These are phyloP conservation scores for Batkoa obscura DNA, from an alignment of 371 early-diverging fungal genomes.

Conservation along the genomic window DNA sequence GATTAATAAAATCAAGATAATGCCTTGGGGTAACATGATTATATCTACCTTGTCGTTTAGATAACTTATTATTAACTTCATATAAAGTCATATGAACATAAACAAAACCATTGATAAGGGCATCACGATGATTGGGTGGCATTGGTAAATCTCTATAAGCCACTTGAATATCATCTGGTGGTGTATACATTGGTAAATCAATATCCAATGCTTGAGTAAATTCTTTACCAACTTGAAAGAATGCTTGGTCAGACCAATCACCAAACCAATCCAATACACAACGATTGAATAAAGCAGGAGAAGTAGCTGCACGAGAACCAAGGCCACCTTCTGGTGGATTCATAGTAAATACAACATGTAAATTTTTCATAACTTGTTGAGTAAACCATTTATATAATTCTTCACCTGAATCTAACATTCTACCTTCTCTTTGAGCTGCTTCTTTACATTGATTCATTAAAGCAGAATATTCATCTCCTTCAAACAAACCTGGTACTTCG, in stretches of 20 bases:
- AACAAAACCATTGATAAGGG: slow-evolving; percentile 79
- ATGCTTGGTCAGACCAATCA: slow-evolving; percentile 95
- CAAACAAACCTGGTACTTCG: slow-evolving; percentile 96
- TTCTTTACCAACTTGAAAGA: slow-evolving; percentile 93
- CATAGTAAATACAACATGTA: slow-evolving; percentile 99
- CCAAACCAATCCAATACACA: slow-evolving; percentile 99
- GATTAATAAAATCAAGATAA: slow-evolving; percentile 91
- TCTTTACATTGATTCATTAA: slow-evolving; percentile 91
- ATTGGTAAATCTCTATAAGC: slow-evolving; percentile 54
- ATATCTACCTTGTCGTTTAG: slow-evolving; percentile 56
- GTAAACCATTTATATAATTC: slow-evolving; percentile 97
- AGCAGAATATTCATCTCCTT: slow-evolving; percentile 92
- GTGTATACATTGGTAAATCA: slow-evolving; percentile 43
- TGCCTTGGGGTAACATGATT: slow-evolving; percentile 92
- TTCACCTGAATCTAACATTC: slow-evolving; percentile 83
- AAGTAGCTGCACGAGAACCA: slow-evolving; percentile 86
- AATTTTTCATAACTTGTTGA: slow-evolving; percentile 83
- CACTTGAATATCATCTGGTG: slow-evolving; percentile 58
- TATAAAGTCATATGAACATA: slow-evolving; percentile 80
- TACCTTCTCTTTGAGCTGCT: slow-evolving; percentile 79
- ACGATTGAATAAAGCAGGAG: slow-evolving; percentile 98
- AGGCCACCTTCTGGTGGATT: slow-evolving; percentile 92
- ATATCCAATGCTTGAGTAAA: slow-evolving; percentile 82
- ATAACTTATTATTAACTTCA: slow-evolving; percentile 64
- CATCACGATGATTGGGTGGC: slow-evolving; percentile 63